Percentiles rank a stretch among this genome's conserved stretches.
Evolutionary conservation across 2,329 filamentous ascomycete genomes (phyloP).

Genomic region (Grosmannia penicillata): DNA sequence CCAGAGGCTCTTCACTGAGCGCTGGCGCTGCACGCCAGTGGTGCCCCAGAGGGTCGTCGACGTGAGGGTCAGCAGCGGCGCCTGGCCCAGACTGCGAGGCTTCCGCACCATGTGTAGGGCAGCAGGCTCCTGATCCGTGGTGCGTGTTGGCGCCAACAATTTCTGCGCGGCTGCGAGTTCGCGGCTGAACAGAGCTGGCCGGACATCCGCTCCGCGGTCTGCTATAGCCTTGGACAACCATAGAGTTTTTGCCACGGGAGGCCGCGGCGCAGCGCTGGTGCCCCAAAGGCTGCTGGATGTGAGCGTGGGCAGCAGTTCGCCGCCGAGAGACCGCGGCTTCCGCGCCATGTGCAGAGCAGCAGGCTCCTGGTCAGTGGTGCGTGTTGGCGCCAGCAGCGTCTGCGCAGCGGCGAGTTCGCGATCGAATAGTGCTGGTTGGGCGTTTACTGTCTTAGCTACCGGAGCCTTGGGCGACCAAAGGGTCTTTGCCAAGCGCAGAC

Average conservation of each 20-base stretch:
- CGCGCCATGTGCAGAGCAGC: conserved; percentile 17
- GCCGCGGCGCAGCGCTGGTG: background rate
- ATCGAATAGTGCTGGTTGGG: conserved; percentile 6
- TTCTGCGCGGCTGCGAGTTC: conserved; percentile 5
- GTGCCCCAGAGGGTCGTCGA: conserved; percentile 15
- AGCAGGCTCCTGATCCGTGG: conserved; percentile 11
- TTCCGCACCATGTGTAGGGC: conserved; percentile 17
- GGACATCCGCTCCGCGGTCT: background rate
- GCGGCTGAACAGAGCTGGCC: conserved; percentile 5
- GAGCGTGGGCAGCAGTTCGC: conserved; percentile 2
- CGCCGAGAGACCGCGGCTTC: no score
- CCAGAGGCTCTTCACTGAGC: background rate
- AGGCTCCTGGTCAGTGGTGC: conserved; percentile 10
- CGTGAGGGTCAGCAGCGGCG: conserved; percentile 14
- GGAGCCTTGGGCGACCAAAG: conserved; percentile 5
- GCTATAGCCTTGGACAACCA: conserved; percentile 3
- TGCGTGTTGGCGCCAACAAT: conserved; percentile 5
- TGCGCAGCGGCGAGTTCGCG: conserved; percentile 3
- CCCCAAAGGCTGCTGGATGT: conserved; percentile 5
- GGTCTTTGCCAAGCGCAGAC: background rate
- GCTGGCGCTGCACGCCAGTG: background rate
- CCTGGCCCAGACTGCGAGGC: conserved; percentile 12
- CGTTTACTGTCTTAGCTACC: background rate
- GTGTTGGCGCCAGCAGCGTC: conserved; percentile 4
- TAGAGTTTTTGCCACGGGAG: background rate